Evolutionary conservation across 2,329 filamentous ascomycete species (phyloP).

Genomic region (Hymenoscyphus fraxineus): DNA sequence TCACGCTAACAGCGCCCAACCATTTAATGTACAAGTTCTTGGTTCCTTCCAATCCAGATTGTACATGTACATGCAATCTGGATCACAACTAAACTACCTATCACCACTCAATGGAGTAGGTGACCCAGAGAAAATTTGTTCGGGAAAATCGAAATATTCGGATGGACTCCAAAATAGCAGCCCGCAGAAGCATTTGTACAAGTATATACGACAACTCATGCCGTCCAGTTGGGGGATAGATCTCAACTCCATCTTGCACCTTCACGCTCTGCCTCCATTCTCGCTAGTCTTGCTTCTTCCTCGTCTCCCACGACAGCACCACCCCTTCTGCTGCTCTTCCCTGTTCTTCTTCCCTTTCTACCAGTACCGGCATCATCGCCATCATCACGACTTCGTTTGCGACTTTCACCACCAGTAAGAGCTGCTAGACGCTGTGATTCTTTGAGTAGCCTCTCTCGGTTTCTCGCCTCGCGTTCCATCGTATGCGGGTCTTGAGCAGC

Average conservation of each 20-base stretch:
- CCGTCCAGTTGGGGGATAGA: not conserved
- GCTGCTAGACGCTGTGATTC: constrained; percentile 64
- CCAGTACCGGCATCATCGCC: constrained; percentile 42
- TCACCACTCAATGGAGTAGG: not conserved
- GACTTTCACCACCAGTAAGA: constrained; percentile 41
- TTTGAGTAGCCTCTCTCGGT: constrained; percentile 63
- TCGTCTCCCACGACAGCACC: constrained; percentile 26
- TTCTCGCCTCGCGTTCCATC: constrained; percentile 62
- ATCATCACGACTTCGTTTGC: constrained; percentile 44
- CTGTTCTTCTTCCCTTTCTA: constrained; percentile 41
- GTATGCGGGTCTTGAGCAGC: constrained; percentile 47
- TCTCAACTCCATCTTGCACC: constrained; percentile 36
- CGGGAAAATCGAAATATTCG: not conserved
- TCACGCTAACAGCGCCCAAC: not conserved
- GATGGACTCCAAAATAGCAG: not conserved
- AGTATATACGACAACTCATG: not conserved
- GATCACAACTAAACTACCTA: not conserved
- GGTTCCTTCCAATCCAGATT: not conserved
- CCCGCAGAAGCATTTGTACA: not conserved
- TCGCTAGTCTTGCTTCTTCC: constrained; percentile 35
- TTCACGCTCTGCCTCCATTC: constrained; percentile 59
- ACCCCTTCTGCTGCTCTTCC: constrained; percentile 38
- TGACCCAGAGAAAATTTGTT: not conserved
- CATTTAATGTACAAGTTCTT: not conserved
- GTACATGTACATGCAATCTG: not conserved